These are phyloP conservation scores for Pseudopithomyces chartarum DNA, from an alignment of 2,329 filamentous ascomycete genomes.

Conservation along the genomic window DNA sequence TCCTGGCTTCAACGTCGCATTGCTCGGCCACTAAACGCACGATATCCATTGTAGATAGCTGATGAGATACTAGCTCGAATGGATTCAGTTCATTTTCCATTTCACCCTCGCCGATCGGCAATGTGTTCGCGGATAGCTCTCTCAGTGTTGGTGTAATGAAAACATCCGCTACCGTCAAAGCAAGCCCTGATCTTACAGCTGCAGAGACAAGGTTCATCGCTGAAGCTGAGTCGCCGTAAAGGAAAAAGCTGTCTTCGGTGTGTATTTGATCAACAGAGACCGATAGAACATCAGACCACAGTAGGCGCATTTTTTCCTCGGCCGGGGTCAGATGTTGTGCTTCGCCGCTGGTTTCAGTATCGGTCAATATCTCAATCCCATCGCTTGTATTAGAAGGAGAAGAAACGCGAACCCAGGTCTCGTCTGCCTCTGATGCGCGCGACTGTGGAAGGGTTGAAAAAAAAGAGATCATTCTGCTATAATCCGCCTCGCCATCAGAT, in stretches of 20 bases:
- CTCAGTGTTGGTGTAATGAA: background rate
- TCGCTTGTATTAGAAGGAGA: background rate
- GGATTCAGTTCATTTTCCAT: background rate
- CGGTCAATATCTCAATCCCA: background rate
- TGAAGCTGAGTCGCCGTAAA: slow-evolving; percentile 16
- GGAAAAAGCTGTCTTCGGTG: slow-evolving; percentile 15
- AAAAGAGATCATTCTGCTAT: background rate
- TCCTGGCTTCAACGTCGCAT: background rate
- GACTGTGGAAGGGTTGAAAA: background rate
- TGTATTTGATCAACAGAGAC: background rate
- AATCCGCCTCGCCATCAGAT: background rate
- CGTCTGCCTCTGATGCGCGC: background rate
- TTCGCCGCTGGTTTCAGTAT: background rate
- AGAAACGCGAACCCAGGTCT: background rate
- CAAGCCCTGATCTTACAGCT: background rate
- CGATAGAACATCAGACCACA: background rate
- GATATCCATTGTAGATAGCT: background rate
- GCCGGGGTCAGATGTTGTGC: background rate
- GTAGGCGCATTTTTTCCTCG: background rate
- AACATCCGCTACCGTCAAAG: slow-evolving; percentile 4
- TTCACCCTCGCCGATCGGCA: background rate
- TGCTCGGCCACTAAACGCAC: background rate
- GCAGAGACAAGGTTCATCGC: slow-evolving; percentile 16
- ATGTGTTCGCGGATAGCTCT: background rate
- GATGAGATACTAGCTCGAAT: background rate